Base-by-base conservation (phyloP, 2,329 filamentous ascomycete genomes). In the Cytospora piceicola region DNA sequence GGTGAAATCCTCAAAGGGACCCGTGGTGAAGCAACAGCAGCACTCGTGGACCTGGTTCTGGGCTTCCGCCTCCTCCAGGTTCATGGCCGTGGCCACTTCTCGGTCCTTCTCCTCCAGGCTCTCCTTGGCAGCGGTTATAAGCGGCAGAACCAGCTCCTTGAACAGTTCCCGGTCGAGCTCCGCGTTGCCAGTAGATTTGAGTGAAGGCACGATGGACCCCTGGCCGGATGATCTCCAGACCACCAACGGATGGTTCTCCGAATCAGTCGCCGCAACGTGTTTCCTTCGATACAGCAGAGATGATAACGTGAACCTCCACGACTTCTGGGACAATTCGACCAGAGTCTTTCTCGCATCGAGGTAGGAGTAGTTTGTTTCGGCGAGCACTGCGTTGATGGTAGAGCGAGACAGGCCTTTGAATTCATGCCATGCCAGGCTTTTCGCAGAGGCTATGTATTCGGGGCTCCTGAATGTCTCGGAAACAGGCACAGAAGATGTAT, bases 301-400 rank as follows among this genome's bases (percentile, higher is more conserved):
- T 0, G 90, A 87, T 61, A 94, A 81, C 42, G 90, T 88, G 67
- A 90, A 91, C 56, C 90, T 85, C 92, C 92, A 95, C 39, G 91
- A 92, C 75, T 88, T 91, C 54, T 86, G 85, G 8, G 89, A 88
- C 15, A 94, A 77, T 1, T 83, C 83, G 61, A 91, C 84, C 20
- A 95, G 84, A 2, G 89, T 91, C 20, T 85, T 85, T 42, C 91
- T 84, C 15, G 90, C 88, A 34, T 89, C 84, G 27, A 90, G 86
- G 72, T 94, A 95, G 11, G 89, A 90, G 76, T 91, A 88, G 77
- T 95, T 95, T 73, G 85, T 87, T 75, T 95, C 92, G 58, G 91
- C 91, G 57, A 95, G 83, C 9, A 95, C 91, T 11, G 89, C 91
- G 73, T 89, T 87, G 76, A 94, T 90, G 4, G 90, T 88, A 1